Evolutionary conservation across 2,329 filamentous ascomycete species (phyloP).

Genomic region (Dissoconium aciculare): DNA sequence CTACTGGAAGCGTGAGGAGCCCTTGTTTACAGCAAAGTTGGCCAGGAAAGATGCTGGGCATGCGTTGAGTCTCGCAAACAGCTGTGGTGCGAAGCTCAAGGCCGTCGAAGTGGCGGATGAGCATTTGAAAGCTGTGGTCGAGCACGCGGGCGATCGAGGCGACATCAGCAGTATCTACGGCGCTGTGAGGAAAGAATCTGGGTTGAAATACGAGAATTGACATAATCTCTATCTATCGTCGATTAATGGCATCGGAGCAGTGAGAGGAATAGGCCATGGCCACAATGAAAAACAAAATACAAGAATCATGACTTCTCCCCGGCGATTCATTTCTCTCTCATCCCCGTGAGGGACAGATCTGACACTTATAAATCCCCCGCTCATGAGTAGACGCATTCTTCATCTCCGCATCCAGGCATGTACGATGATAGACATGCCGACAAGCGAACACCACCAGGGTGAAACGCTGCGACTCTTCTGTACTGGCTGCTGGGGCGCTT

Average conservation of each 20-base stretch:
- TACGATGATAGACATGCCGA: constrained; percentile 55
- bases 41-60: constrained; percentile 72
- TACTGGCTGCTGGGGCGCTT: constrained; percentile 25
- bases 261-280: no score
- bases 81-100: constrained; percentile 46
- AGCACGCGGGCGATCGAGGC: constrained; percentile 52
- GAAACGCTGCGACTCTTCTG: constrained; percentile 29
- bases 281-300: no score
- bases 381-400: constrained; percentile 10
- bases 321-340: constrained; percentile 8
- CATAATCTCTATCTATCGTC: constrained; percentile 1
- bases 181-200: constrained; percentile 56
- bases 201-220: constrained; percentile 50
- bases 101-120: constrained; percentile 52
- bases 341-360: constrained; percentile 14
- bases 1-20: constrained; percentile 59
- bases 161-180: constrained; percentile 78
- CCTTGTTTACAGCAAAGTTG: constrained; percentile 70
- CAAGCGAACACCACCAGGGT: constrained; percentile 53
- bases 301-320: no score
- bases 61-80: constrained; percentile 51
- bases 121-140: constrained; percentile 55
- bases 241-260: background rate
- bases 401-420: constrained; percentile 43
- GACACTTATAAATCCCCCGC: constrained; percentile 20